Percentiles rank a stretch among this genome's conserved stretches.
These are phyloP conservation scores for Nidularia pulvinata DNA, from an alignment of 768 basidiomycete genomes.

Conservation along the genomic window DNA sequence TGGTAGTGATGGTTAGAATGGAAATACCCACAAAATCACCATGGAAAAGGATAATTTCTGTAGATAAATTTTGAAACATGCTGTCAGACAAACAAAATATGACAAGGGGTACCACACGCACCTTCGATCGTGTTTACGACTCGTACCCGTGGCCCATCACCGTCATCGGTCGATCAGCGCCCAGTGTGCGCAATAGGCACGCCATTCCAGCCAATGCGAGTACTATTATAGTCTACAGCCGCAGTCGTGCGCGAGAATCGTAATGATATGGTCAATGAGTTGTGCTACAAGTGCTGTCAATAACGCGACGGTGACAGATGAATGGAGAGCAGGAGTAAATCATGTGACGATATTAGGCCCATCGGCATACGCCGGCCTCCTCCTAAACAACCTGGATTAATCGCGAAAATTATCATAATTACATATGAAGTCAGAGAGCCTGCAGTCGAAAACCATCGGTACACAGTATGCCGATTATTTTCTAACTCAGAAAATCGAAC, in stretches of 20 bases:
- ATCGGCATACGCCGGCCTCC: neutral
- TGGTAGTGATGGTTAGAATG: neutral
- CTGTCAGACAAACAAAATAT: too few relatives aligned
- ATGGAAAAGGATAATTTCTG: too few relatives aligned
- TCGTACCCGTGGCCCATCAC: neutral
- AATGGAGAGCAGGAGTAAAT: slow-evolving; percentile 5
- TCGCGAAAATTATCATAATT: neutral
- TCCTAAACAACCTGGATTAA: neutral
- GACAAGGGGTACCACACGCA: too few relatives aligned
- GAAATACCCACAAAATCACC: too few relatives aligned
- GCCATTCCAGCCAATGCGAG: neutral
- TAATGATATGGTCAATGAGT: slow-evolving; percentile 6
- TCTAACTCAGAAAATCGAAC: slow-evolving; percentile 44
- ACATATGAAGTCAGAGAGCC: too few relatives aligned
- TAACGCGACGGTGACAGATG: slow-evolving; percentile 19
- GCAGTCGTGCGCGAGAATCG: neutral
- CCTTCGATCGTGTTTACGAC: neutral
- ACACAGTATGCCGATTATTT: too few relatives aligned
- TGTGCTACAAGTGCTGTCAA: slow-evolving; percentile 16
- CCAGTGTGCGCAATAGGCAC: slow-evolving; percentile 3
- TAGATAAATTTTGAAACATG: too few relatives aligned
- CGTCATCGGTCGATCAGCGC: neutral
- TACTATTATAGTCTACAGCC: neutral
- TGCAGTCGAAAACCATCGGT: too few relatives aligned
- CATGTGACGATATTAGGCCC: slow-evolving; percentile 8